A percentile compares a stretch with the other conserved stretches of the same genome.
Evolutionary conservation across 805 yeast species (phyloP).

Genomic region (Yamadazyma philogaea): DNA sequence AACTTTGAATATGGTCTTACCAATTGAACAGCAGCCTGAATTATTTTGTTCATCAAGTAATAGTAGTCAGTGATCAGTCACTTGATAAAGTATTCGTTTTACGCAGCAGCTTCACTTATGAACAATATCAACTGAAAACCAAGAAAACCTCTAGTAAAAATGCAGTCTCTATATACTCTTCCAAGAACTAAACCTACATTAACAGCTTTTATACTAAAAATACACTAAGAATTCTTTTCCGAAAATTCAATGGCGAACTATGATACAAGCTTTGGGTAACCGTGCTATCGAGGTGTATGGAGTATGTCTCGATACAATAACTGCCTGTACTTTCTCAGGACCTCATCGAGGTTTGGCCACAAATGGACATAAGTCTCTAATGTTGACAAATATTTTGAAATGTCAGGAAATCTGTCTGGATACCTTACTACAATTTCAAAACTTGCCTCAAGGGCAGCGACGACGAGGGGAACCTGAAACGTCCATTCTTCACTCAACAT

Average conservation of each 20-base stretch:
- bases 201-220: neutral
- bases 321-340: neutral
- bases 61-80: too few species aligned
- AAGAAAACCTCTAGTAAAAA: too few species aligned
- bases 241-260: too few species aligned
- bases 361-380: constrained; percentile 1
- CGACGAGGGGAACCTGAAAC: constrained; percentile 4
- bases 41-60: too few species aligned
- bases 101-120: too few species aligned
- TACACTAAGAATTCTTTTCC: neutral
- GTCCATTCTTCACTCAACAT: constrained; percentile 4
- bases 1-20: too few species aligned
- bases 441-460: neutral
- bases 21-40: too few species aligned
- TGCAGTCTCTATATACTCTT: too few species aligned
- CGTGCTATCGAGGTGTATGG: neutral
- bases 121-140: too few species aligned
- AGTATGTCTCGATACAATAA: neutral
- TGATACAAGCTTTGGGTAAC: too few species aligned
- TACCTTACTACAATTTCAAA: neutral
- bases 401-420: constrained; percentile 1
- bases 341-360: constrained; percentile 2
- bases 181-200: too few species aligned
- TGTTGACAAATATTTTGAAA: constrained; percentile 1
- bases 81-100: too few species aligned